Percentiles rank a stretch among this genome's conserved stretches.
These are phyloP conservation scores for Lagenaria siceraria DNA, from an alignment of 306 rosid species.

Conservation along the genomic window DNA sequence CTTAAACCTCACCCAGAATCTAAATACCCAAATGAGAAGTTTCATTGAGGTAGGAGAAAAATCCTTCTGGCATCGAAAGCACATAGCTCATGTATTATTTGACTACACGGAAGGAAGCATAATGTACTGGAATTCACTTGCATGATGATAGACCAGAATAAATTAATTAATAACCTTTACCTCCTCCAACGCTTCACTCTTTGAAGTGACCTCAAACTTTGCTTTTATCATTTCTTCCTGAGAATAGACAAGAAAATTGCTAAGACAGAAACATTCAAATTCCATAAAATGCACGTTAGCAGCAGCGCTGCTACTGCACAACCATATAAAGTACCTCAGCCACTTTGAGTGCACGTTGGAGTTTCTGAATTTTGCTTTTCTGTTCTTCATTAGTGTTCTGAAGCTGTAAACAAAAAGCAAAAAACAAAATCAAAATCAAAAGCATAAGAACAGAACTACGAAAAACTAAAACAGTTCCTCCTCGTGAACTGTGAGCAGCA, in stretches of 20 bases:
- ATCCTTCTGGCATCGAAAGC: background rate
- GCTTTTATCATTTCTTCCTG: constrained; percentile 89
- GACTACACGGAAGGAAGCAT: background rate
- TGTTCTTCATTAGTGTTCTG: constrained; percentile 61
- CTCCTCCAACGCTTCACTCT: constrained; percentile 44
- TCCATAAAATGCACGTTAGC: background rate
- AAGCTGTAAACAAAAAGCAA: constrained; percentile 26
- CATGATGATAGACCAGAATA: background rate
- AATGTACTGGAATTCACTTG: background rate
- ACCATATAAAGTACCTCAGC: constrained; percentile 56
- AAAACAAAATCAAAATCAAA: constrained; percentile 12
- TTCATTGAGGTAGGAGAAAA: background rate
- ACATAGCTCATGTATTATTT: background rate
- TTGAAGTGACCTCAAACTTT: constrained; percentile 58
- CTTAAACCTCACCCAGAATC: background rate
- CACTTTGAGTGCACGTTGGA: constrained; percentile 48
- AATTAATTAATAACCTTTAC: constrained; percentile 22
- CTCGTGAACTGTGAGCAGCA: background rate
- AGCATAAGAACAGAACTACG: background rate
- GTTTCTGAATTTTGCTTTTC: constrained; percentile 43
- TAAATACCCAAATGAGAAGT: background rate
- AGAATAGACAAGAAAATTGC: constrained; percentile 13
- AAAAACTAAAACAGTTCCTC: background rate
- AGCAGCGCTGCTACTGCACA: too few species aligned
- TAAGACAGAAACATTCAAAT: background rate